Conservation (phyloP, 495 filamentous ascomycete species). For the Aspergillus steynii region DNA sequence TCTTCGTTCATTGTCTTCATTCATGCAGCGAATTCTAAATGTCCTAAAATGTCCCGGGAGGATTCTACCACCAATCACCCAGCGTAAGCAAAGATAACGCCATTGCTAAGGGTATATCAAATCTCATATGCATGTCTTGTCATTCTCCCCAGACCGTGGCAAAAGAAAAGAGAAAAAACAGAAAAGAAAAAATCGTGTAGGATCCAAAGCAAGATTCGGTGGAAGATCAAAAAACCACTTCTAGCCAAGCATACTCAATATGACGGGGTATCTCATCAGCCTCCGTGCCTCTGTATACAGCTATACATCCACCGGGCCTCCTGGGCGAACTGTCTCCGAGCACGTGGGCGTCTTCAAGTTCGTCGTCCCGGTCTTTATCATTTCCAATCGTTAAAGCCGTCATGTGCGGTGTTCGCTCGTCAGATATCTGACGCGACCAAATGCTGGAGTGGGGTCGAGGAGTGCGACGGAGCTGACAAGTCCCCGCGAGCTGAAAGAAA, state of each 20-base stretch:
- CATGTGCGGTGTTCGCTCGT: constrained; percentile 6
- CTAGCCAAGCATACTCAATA: constrained; percentile 7
- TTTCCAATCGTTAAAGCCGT: constrained; percentile 18
- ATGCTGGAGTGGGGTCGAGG: background rate
- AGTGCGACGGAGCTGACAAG: background rate
- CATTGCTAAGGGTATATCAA: background rate
- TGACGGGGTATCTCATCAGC: constrained; percentile 7
- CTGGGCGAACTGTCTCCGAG: background rate
- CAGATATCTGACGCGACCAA: constrained; percentile 9
- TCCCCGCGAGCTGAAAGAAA: constrained; percentile 1
- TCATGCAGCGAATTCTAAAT: background rate
- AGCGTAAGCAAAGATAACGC: background rate
- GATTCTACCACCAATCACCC: background rate
- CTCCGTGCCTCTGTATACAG: constrained; percentile 7
- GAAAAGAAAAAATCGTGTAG: constrained; percentile 6
- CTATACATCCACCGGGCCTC: background rate
- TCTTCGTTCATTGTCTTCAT: background rate
- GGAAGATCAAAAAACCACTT: background rate
- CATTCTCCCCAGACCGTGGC: background rate
- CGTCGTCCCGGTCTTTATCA: constrained; percentile 9
- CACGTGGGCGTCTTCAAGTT: background rate
- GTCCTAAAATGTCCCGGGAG: background rate
- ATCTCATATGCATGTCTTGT: background rate
- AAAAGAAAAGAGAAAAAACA: constrained; percentile 11
- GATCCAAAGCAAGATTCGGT: background rate